Evolutionary conservation across 495 filamentous ascomycete species (phyloP).

Genomic region (Aspergillus bertholletiae): DNA sequence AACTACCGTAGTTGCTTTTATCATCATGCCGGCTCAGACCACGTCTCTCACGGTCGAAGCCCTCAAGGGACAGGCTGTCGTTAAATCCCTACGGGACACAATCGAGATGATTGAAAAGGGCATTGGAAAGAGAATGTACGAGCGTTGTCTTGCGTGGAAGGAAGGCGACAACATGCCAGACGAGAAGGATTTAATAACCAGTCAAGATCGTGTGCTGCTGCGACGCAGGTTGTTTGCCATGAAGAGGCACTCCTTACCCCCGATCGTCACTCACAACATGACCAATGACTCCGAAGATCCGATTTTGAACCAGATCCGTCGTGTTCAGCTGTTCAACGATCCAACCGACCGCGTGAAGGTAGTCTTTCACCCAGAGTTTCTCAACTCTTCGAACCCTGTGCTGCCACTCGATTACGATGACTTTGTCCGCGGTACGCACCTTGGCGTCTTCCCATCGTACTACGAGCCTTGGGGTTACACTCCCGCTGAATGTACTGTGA

Average conservation of each 20-base stretch:
- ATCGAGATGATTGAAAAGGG: slow-evolving; percentile 85
- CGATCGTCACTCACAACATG: slow-evolving; percentile 99
- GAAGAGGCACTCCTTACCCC: slow-evolving; percentile 85
- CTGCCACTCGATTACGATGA: slow-evolving; percentile 96
- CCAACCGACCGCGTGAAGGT: slow-evolving; percentile 93
- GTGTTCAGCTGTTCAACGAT: slow-evolving; percentile 96
- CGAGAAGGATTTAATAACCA: slow-evolving; percentile 89
- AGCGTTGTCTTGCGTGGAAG: slow-evolving; percentile 88
- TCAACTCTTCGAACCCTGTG: slow-evolving; percentile 92
- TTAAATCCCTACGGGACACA: slow-evolving; percentile 92
- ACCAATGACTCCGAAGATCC: slow-evolving; percentile 89
- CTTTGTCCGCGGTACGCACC: slow-evolving; percentile 93
- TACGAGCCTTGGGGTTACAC: slow-evolving; percentile 99
- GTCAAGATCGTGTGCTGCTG: slow-evolving; percentile 88
- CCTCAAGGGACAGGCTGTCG: slow-evolving; percentile 92
- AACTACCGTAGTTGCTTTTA: slow-evolving; percentile 95
- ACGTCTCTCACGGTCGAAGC: slow-evolving; percentile 93
- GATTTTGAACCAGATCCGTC: slow-evolving; percentile 91
- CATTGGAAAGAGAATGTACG: slow-evolving; percentile 90
- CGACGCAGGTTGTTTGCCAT: slow-evolving; percentile 90
- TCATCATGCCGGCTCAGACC: slow-evolving; percentile 99
- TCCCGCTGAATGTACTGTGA: slow-evolving; percentile 96
- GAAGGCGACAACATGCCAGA: slow-evolving; percentile 91
- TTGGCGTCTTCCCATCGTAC: slow-evolving; percentile 95
- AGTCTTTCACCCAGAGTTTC: slow-evolving; percentile 96